A percentile compares a stretch with the other conserved stretches of the same genome.
Conservation (phyloP, 2,329 filamentous ascomycete genomes). For the Talaromyces sp. region DNA sequence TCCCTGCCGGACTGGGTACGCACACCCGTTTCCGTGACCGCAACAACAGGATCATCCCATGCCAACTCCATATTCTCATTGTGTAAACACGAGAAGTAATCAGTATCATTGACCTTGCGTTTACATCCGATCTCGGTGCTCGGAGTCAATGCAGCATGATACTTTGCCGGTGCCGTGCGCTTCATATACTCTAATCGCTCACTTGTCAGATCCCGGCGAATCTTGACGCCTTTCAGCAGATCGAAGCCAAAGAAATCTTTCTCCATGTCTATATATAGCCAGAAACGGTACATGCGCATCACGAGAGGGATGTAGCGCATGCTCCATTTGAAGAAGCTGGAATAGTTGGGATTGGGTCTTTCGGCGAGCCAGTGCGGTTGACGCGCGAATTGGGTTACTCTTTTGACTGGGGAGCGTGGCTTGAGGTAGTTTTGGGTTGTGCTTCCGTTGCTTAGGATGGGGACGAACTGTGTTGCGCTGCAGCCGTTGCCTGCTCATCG, state of each 20-base stretch:
- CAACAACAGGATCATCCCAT: slow-evolving; percentile 38
- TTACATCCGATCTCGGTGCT: slow-evolving; percentile 49
- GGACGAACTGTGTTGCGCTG: slow-evolving; percentile 49
- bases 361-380: slow-evolving; percentile 51
- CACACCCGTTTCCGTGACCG: slow-evolving; percentile 39
- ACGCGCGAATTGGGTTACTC: slow-evolving; percentile 48
- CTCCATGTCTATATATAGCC: slow-evolving; percentile 45
- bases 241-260: slow-evolving; percentile 43
- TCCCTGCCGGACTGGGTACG: slow-evolving; percentile 37
- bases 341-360: slow-evolving; percentile 44
- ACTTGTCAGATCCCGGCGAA: slow-evolving; percentile 36
- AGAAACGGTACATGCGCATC: slow-evolving; percentile 45
- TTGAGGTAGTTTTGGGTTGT: slow-evolving; percentile 6
- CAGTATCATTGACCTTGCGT: slow-evolving; percentile 47
- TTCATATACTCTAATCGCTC: slow-evolving; percentile 45
- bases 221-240: slow-evolving; percentile 34
- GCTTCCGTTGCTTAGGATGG: slow-evolving; percentile 39
- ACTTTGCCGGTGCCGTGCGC: slow-evolving; percentile 41
- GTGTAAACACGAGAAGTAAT: slow-evolving; percentile 45
- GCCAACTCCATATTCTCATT: slow-evolving; percentile 43
- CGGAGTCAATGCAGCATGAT: slow-evolving; percentile 45
- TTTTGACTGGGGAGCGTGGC: slow-evolving; percentile 30
- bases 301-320: slow-evolving; percentile 47
- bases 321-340: slow-evolving; percentile 38
- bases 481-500: slow-evolving; percentile 43